Conservation (phyloP, 345 rosid species). For the Tarenaya hassleriana region DNA sequence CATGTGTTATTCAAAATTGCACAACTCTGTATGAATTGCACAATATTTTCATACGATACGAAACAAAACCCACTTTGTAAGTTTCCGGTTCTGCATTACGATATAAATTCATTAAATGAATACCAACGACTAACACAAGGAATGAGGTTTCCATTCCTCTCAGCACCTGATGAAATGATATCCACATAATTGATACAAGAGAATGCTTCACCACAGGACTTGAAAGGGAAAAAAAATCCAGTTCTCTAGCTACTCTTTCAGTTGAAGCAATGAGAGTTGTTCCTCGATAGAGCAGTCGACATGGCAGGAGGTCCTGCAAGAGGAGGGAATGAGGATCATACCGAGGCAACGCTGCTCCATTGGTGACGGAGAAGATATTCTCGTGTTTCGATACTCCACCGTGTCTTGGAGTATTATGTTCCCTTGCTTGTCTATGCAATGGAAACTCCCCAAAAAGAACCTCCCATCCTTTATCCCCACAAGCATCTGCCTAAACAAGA, state of each 20-base stretch:
- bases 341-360: slow-evolving; percentile 89
- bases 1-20: no score
- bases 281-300: slow-evolving; percentile 54
- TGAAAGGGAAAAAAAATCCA: no score
- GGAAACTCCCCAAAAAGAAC: slow-evolving; percentile 83
- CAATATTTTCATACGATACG: no score
- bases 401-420: slow-evolving; percentile 85
- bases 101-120: no score
- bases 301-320: slow-evolving; percentile 51
- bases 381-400: slow-evolving; percentile 72
- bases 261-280: slow-evolving; percentile 38
- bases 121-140: no score
- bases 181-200: no score
- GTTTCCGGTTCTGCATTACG: no score
- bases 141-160: no score
- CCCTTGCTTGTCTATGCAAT: slow-evolving; percentile 91
- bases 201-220: no score
- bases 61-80: no score
- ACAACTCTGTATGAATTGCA: no score
- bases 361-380: slow-evolving; percentile 71
- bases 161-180: no score
- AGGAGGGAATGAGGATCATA: slow-evolving; percentile 66
- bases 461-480: slow-evolving; percentile 84
- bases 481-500: slow-evolving; percentile 66
- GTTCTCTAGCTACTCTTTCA: slow-evolving; percentile 34